Conservation (phyloP, 441 rosid species). For the Populus hybrid region DNA sequence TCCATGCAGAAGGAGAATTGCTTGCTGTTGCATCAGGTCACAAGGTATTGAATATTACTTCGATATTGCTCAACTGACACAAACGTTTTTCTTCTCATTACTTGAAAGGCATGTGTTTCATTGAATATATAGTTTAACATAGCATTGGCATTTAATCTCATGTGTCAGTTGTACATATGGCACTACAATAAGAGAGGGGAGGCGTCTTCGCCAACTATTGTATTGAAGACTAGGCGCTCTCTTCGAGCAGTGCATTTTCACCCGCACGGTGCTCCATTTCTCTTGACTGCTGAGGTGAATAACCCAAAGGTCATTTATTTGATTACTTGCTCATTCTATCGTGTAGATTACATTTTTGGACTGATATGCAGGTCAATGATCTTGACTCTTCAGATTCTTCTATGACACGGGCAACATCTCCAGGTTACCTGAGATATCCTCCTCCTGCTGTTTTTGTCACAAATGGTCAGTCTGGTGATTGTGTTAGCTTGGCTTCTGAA, state of each 20-base stretch:
- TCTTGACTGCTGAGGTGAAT: slow-evolving; percentile 91
- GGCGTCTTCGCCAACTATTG: slow-evolving; percentile 62
- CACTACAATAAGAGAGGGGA: slow-evolving; percentile 64
- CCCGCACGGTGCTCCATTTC: slow-evolving; percentile 87
- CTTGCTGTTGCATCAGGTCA: slow-evolving; percentile 97
- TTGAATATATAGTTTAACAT: background rate
- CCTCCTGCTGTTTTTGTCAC: slow-evolving; percentile 71
- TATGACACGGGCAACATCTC: slow-evolving; percentile 77
- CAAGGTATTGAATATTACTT: slow-evolving; percentile 51
- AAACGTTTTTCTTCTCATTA: background rate
- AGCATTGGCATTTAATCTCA: slow-evolving; percentile 18
- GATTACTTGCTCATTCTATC: slow-evolving; percentile 20
- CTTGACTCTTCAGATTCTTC: slow-evolving; percentile 78
- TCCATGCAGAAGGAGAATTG: slow-evolving; percentile 86
- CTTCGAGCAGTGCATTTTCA: slow-evolving; percentile 96
- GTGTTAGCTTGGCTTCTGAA: slow-evolving; percentile 48
- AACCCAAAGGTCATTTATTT: slow-evolving; percentile 23
- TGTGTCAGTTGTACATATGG: slow-evolving; percentile 77
- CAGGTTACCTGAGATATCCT: slow-evolving; percentile 69
- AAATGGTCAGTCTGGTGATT: slow-evolving; percentile 49
- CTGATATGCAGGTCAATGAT: slow-evolving; percentile 90
- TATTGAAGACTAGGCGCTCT: slow-evolving; percentile 76
- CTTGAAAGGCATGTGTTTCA: background rate
- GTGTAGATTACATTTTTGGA: slow-evolving; percentile 38
- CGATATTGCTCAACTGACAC: slow-evolving; percentile 15